phyloP scores from a whole-genome alignment of 331 rosid genomes.

The Malus hybrid region DNA sequence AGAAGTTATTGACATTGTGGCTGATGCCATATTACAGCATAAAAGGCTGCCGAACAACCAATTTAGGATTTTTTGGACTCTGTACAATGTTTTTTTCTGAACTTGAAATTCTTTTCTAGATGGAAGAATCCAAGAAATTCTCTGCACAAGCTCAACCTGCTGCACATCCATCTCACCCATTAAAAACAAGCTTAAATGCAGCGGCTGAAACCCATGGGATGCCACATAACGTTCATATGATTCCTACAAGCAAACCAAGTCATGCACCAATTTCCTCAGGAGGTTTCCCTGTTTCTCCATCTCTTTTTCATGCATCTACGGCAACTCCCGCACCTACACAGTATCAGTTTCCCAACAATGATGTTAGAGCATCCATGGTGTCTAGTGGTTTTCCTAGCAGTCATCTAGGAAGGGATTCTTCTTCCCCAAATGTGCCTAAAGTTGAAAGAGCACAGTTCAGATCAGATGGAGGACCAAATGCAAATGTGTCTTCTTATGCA shows the following conservation, averaged over 20 bases:
- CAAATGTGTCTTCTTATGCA: slow-evolving; percentile 56
- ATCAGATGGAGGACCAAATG: slow-evolving; percentile 59
- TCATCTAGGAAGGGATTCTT: slow-evolving; percentile 59
- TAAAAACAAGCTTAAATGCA: slow-evolving; percentile 36
- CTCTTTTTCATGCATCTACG: slow-evolving; percentile 42
- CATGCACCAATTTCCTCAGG: slow-evolving; percentile 35
- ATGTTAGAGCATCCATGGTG: slow-evolving; percentile 42
- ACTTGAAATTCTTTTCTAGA: slow-evolving; percentile 31
- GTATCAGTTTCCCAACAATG: slow-evolving; percentile 45
- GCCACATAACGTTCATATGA: slow-evolving; percentile 35
- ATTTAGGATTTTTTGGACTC: neutral
- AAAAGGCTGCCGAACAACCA: neutral
- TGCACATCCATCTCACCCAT: slow-evolving; percentile 46
- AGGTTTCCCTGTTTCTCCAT: slow-evolving; percentile 34
- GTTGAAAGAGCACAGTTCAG: slow-evolving; percentile 51
- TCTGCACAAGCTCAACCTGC: slow-evolving; percentile 35
- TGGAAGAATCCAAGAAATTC: slow-evolving; percentile 78
- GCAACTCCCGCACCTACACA: slow-evolving; percentile 43
- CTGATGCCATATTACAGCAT: neutral
- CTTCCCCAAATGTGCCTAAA: slow-evolving; percentile 47
- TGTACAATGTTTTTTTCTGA: neutral
- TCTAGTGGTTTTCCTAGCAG: slow-evolving; percentile 47
- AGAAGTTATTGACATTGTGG: neutral
- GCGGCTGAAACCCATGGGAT: slow-evolving; percentile 48
- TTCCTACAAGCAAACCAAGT: slow-evolving; percentile 48